A percentile compares a stretch with the other conserved stretches of the same genome.
Evolutionary conservation across 371 early-diverging fungal genomes (phyloP).

Genomic region (Batkoa obscura): DNA sequence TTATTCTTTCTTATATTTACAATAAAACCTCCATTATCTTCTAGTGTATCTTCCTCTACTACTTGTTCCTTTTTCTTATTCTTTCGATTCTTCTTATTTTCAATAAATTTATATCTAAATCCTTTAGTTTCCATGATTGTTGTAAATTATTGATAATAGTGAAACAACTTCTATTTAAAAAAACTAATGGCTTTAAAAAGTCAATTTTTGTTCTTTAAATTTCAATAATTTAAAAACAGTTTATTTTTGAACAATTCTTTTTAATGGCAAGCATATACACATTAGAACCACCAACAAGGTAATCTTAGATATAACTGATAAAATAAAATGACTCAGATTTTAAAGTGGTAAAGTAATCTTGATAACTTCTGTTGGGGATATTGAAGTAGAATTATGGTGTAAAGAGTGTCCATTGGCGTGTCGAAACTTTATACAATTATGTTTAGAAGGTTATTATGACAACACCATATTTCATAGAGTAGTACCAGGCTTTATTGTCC

Average conservation of each 20-base stretch:
- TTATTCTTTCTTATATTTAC: too few species aligned
- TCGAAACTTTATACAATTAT: conserved; percentile 83
- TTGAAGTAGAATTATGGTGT: conserved; percentile 84
- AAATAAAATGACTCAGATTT: background rate
- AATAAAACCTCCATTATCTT: too few species aligned
- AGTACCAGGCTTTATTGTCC: conserved; percentile 74
- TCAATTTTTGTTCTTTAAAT: too few species aligned
- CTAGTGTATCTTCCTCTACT: too few species aligned
- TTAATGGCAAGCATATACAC: conserved; percentile 51
- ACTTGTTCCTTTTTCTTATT: too few species aligned
- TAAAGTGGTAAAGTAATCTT: conserved; percentile 73
- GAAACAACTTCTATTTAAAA: too few species aligned
- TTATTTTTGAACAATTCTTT: background rate
- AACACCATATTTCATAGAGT: conserved; percentile 74
- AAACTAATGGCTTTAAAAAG: too few species aligned
- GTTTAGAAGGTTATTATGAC: conserved; percentile 67
- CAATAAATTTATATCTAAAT: too few species aligned
- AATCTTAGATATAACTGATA: conserved; percentile 2
- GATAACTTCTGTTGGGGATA: conserved; percentile 68
- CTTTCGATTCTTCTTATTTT: too few species aligned
- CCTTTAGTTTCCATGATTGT: too few species aligned
- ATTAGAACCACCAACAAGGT: conserved; percentile 52
- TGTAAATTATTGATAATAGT: too few species aligned
- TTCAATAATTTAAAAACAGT: too few species aligned
- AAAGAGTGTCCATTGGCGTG: conserved; percentile 81